Conservation (phyloP, 2,329 filamentous ascomycete species). For the Aureobasidium sp. region DNA sequence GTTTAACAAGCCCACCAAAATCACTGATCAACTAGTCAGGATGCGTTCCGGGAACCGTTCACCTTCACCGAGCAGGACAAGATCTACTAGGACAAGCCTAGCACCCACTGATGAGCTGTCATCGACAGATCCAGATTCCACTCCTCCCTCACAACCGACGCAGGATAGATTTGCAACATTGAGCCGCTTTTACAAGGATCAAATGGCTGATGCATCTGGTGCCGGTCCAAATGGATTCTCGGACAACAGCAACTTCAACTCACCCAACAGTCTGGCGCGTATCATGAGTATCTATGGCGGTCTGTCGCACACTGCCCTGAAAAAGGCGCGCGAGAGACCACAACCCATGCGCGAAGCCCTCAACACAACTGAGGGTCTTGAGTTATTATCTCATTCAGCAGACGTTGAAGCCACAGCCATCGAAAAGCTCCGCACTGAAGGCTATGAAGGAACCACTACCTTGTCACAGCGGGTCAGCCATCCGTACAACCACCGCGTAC, state of each 20-base stretch:
- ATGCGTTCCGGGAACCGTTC: conserved; percentile 18
- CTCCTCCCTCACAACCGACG: conserved; percentile 22
- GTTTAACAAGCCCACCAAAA: conserved; percentile 77
- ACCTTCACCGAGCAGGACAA: background rate
- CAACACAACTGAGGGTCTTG: conserved; percentile 58
- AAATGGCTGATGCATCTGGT: conserved; percentile 57
- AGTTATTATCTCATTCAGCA: conserved; percentile 38
- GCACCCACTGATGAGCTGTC: background rate
- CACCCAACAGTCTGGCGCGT: conserved; percentile 71
- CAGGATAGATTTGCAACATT: conserved; percentile 68
- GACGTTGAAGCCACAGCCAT: conserved; percentile 49
- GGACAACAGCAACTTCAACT: conserved; percentile 52
- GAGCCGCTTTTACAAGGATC: conserved; percentile 71
- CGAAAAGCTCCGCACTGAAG: conserved; percentile 46
- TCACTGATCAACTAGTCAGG: conserved; percentile 56
- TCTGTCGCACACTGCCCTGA: conserved; percentile 50
- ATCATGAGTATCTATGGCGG: conserved; percentile 87
- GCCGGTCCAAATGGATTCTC: conserved; percentile 46
- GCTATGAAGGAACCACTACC: conserved; percentile 57
- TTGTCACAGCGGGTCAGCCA: conserved; percentile 41
- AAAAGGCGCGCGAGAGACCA: conserved; percentile 58
- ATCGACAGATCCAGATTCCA: conserved; percentile 15
- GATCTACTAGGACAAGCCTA: background rate
- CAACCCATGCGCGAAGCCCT: conserved; percentile 75
- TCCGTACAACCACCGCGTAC: conserved; percentile 40